phyloP scores from a whole-genome alignment of 2,329 filamentous ascomycete species.

The Tolypocladium nubicola region DNA sequence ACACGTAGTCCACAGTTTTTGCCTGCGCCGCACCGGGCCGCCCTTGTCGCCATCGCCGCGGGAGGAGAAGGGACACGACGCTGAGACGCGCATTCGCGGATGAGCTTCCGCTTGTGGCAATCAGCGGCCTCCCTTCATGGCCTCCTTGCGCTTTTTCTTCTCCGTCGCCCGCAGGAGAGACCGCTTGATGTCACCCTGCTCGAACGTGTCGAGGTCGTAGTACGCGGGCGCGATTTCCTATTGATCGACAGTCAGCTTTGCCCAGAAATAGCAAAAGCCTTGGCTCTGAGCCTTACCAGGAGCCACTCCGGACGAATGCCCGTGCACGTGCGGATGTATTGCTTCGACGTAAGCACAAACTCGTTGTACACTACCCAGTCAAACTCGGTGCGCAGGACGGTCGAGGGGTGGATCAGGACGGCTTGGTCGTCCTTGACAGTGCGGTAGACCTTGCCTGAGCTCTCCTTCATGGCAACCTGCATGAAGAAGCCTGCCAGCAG shows the following conservation, averaged over 20 bases:
- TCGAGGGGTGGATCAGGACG: slow-evolving; percentile 87
- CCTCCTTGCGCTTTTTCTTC: slow-evolving; percentile 49
- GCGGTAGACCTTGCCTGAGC: slow-evolving; percentile 77
- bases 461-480: slow-evolving; percentile 94
- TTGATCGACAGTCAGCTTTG: not conserved
- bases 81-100: not conserved
- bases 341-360: slow-evolving; percentile 95
- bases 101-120: not conserved
- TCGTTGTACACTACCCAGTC: slow-evolving; percentile 99
- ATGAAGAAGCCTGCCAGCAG: slow-evolving; percentile 97
- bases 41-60: not conserved
- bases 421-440: slow-evolving; percentile 96
- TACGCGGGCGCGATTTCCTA: slow-evolving; percentile 90
- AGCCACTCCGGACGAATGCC: slow-evolving; percentile 91
- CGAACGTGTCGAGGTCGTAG: slow-evolving; percentile 76
- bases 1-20: not conserved
- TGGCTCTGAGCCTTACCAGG: slow-evolving; percentile 46
- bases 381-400: slow-evolving; percentile 75
- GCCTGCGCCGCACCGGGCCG: not conserved
- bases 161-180: slow-evolving; percentile 47
- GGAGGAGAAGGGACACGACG: not conserved
- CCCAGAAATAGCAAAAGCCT: not conserved
- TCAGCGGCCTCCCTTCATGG: slow-evolving; percentile 39
- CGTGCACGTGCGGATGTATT: slow-evolving; percentile 92
- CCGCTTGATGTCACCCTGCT: slow-evolving; percentile 76